Percentiles rank a stretch among this genome's conserved stretches.
Conservation (phyloP, 1,284 basidiomycete species). For the Pterulicium gracile region DNA sequence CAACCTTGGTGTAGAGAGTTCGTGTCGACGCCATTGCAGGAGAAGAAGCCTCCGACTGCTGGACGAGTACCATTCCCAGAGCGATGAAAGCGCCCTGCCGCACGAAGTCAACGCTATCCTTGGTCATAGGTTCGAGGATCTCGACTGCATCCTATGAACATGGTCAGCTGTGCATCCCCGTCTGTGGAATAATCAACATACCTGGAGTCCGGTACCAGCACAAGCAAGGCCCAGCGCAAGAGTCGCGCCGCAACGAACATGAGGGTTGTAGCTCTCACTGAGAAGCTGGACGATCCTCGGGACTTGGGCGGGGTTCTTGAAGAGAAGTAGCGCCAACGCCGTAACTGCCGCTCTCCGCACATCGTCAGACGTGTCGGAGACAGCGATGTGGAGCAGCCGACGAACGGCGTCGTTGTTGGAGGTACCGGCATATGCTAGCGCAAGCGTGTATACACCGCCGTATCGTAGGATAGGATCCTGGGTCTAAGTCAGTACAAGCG, state of each 20-base stretch:
- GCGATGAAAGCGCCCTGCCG: constrained; percentile 95
- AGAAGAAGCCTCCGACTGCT: constrained; percentile 85
- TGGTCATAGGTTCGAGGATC: constrained; percentile 93
- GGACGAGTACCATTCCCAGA: constrained; percentile 90
- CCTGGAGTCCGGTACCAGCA: constrained; percentile 91
- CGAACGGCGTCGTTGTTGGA: constrained; percentile 88
- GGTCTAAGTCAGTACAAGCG: constrained; percentile 8
- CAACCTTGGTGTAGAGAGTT: constrained; percentile 77
- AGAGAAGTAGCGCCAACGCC: constrained; percentile 87
- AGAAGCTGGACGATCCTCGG: constrained; percentile 91
- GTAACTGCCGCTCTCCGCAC: constrained; percentile 92
- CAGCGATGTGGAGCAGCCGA: constrained; percentile 85
- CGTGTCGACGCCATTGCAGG: constrained; percentile 75
- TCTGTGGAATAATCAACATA: constrained; percentile 21
- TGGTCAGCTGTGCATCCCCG: no score
- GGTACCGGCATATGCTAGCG: constrained; percentile 90
- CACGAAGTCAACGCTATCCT: constrained; percentile 94
- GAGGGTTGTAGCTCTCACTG: constrained; percentile 97
- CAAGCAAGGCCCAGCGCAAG: constrained; percentile 92
- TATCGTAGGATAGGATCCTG: constrained; percentile 94
- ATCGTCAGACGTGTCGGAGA: constrained; percentile 95
- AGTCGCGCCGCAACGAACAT: constrained; percentile 92
- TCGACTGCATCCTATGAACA: constrained; percentile 78
- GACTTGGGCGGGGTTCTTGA: constrained; percentile 91
- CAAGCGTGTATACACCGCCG: constrained; percentile 91